Evolutionary conservation across 345 rosid genomes (phyloP).

Genomic region (Rhodomyrtus tomentosa): DNA sequence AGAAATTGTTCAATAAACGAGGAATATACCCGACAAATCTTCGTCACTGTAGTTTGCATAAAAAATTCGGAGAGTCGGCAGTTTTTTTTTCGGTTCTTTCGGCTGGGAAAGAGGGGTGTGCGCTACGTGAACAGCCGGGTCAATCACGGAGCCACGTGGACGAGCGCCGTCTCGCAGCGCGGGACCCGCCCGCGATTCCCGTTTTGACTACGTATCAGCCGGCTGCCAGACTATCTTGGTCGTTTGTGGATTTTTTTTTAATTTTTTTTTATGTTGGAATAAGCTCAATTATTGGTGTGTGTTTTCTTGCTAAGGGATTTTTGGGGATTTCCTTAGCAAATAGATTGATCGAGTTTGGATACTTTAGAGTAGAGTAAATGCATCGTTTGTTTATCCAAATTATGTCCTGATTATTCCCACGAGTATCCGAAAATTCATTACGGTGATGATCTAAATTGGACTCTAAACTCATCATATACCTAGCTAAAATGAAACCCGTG

Average conservation of each 20-base stretch:
- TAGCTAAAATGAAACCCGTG: accelerated
- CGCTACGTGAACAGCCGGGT: background rate
- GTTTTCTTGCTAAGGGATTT: background rate
- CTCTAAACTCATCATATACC: background rate
- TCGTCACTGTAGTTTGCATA: background rate
- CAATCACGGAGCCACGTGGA: background rate
- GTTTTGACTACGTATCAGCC: background rate
- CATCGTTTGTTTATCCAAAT: background rate
- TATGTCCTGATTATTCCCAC: too few species aligned
- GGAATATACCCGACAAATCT: background rate
- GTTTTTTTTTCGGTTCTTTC: too few species aligned
- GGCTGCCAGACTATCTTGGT: background rate
- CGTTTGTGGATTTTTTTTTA: background rate
- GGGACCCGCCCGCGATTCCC: background rate
- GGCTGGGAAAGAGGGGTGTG: background rate
- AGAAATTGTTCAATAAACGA: background rate
- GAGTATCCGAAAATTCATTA: too few species aligned
- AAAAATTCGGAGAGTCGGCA: background rate
- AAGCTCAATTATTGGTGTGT: background rate
- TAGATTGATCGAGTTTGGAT: background rate
- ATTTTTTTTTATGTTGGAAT: background rate
- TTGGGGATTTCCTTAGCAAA: background rate
- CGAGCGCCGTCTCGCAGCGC: background rate
- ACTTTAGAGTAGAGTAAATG: background rate
- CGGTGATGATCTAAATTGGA: background rate